Evolutionary conservation across 108 stramenopile species (phyloP).

Genomic region (Schizochytrium sp.): DNA sequence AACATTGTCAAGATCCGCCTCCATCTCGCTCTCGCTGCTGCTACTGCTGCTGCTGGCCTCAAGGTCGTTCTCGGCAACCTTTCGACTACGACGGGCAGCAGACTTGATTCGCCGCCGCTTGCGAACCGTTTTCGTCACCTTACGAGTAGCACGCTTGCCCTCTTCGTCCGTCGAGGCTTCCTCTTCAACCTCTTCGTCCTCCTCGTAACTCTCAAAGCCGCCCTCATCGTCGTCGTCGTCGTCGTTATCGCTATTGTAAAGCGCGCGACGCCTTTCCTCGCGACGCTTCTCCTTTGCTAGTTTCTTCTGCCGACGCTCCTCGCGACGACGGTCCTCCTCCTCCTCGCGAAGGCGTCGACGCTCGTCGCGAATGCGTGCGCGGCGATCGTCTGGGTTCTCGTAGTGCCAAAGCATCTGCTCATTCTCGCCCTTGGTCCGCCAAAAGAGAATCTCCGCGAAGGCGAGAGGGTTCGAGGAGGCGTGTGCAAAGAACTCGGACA

Average conservation of each 20-base stretch:
- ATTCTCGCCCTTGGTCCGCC: neutral
- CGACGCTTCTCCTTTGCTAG: no score
- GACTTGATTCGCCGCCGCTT: neutral
- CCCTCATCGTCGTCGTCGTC: neutral
- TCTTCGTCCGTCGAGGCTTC: neutral
- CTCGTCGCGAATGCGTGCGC: neutral
- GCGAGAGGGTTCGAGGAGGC: neutral
- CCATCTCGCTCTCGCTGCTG: neutral
- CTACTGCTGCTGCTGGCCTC: neutral
- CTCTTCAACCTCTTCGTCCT: neutral
- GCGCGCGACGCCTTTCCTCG: neutral
- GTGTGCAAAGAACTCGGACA: neutral
- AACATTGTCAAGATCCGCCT: conserved; percentile 3
- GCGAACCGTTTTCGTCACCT: neutral
- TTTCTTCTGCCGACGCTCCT: neutral
- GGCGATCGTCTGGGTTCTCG: neutral
- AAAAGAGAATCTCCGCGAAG: neutral
- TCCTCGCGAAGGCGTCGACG: neutral
- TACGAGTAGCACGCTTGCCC: neutral
- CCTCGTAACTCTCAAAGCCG: neutral
- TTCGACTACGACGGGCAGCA: neutral
- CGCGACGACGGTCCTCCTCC: neutral
- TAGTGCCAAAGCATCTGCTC: neutral
- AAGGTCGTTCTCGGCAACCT: neutral
- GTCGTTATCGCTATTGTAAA: neutral